Base-by-base conservation (phyloP, 225 moss, liverwort and hornwort species). In the Physcomitrium patens region DNA sequence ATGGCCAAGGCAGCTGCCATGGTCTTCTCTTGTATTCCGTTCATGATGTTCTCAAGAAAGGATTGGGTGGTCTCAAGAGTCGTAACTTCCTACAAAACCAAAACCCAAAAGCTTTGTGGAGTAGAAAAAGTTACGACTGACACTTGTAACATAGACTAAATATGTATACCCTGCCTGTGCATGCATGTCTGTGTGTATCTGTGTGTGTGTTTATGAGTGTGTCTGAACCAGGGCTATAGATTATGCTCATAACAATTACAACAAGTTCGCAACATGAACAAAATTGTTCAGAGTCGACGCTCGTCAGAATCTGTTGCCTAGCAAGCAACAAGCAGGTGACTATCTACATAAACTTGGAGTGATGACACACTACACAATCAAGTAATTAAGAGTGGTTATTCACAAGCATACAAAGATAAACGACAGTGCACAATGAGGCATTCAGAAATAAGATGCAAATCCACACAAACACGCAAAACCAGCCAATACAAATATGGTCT, bases 21-120 rank as follows among this genome's bases (percentile, higher is more conserved):
- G 54, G 85, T 63, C 72, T 74, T 71, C 37, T 99, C 93, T 77
- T 91, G 94, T 73, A 99, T 82, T 28, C 94, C 94, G 84, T 78
- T 87, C 78, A 99, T 77, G 50, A 94, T 87, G 18, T 86, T 90
- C 74, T 99, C 97, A 59, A 99, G 77, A 86, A 87, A 95, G 16
- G 87, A 75, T 69, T 93, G 94, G 11, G 91, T 86, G 60, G 92
- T 90, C 82, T 99, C 90, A 23, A 99, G 79, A 56, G 74, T 86
- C 41, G 73, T 70, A 45, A 90, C 49, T 45, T 93, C 90, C 92
- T 93, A 69, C 1, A 74, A 14, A 71, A 68, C 42, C 31, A 37
- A 74, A 61, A 27, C 58, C 28, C n/a, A 0, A 17, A 27, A 79
- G 37, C 20, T 37, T 37, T 37, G 41, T 41, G 31, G 2, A 37